These are phyloP conservation scores for Parafenestella ontariensis DNA, from an alignment of 2,329 filamentous ascomycete genomes.

Conservation along the genomic window DNA sequence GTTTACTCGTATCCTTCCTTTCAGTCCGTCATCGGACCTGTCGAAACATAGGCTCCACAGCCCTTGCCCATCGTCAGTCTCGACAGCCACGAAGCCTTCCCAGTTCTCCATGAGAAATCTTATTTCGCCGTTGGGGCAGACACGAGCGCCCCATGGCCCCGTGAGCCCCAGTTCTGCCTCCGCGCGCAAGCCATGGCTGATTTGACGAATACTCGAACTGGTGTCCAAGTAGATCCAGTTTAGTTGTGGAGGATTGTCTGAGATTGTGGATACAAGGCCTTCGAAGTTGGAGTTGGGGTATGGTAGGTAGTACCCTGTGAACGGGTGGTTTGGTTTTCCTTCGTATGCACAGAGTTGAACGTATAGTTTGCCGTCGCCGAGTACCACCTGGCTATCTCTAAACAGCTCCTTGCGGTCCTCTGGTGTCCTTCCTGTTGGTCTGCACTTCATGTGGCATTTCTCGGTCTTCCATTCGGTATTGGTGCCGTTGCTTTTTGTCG, in stretches of 20 bases:
- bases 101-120: conserved; percentile 61
- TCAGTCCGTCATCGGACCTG: conserved; percentile 52
- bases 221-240: conserved; percentile 73
- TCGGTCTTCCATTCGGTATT: conserved; percentile 29
- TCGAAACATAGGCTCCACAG: conserved; percentile 62
- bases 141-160: conserved; percentile 62
- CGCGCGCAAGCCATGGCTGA: conserved; percentile 62
- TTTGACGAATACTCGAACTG: conserved; percentile 53
- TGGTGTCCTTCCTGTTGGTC: conserved; percentile 21
- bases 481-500: conserved; percentile 17
- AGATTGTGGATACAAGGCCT: conserved; percentile 58
- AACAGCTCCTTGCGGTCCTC: conserved; percentile 27
- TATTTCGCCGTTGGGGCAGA: conserved; percentile 71
- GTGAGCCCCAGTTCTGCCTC: conserved; percentile 64
- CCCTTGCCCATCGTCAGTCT: conserved; percentile 54
- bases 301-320: conserved; percentile 57
- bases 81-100: conserved; percentile 64
- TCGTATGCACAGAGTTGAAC: conserved; percentile 28
- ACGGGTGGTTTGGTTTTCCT: conserved; percentile 46
- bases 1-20: conserved; percentile 37
- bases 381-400: conserved; percentile 18
- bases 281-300: conserved; percentile 55
- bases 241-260: conserved; percentile 64
- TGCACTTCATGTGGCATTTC: conserved; percentile 28
- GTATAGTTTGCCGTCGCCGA: conserved; percentile 24